Base-by-base conservation (phyloP, 106 monocot species). In the Amphibolis antarctica region DNA sequence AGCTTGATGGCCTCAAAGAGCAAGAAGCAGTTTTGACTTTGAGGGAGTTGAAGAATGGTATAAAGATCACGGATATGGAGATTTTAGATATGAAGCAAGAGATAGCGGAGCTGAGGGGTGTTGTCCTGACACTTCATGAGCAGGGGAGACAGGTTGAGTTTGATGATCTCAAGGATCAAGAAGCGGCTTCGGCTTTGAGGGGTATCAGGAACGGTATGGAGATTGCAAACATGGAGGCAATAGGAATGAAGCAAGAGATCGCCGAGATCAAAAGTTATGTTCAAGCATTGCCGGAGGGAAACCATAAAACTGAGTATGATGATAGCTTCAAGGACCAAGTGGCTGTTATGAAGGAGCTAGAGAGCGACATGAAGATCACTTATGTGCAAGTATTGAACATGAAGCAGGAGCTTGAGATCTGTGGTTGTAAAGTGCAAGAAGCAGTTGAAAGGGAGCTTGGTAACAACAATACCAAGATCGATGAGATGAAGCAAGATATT, bases 231-330 rank as follows among this genome's bases (percentile, higher is more conserved):
- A 74, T 47, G 15, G 66, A 74, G 10, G 73, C 63, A 19, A 49
- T 30, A 10, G 54, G 57, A 18, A 78, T 78, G 60, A 80, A 82
- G 53, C 74, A 73, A 48, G 85, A 89, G 67, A 77, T 85, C 18
- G 17, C 63, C 12, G 63, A 63, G 12, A 45, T 61, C 61, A 61
- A 42, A 28, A 61, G 29, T 9, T 11, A 7, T 43, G 42, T 61
- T 21, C 61, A 61, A 42, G n/a, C 44, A 43, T n/a, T 61, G 42
- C 61, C 42, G 42, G 42, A 42, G 19, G 21, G 29, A 9, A 12
- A 26, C 22, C 6, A 27, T 9, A 55, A 4, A 27, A 5, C n/a
- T n/a, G 64, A 48, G 25, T 36, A 4, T 17, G 42, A 4, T 17
- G 42, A 7, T 14, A 49, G 17, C 49, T 19, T 49, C 49, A 49